These are phyloP conservation scores for Hymenoscyphus salicellus DNA, from an alignment of 2,329 filamentous ascomycete genomes.

Conservation along the genomic window DNA sequence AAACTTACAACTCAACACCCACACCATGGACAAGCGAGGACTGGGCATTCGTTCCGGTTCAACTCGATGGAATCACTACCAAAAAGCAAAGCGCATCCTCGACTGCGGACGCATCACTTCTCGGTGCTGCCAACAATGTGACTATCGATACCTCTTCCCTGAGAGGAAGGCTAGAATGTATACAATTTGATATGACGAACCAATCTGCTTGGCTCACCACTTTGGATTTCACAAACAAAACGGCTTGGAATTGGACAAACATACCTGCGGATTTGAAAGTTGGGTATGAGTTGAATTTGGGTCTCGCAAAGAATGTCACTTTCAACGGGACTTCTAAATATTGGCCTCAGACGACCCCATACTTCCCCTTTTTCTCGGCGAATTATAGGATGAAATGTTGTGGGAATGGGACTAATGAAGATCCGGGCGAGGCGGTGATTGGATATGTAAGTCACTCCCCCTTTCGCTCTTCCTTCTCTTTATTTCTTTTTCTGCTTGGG, in stretches of 20 bases:
- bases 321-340: constrained; percentile 2
- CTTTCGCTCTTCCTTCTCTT: too few relatives aligned
- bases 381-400: constrained; percentile 16
- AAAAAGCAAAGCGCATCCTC: neutral
- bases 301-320: constrained; percentile 8
- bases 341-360: constrained; percentile 11
- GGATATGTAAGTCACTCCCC: constrained; percentile 10
- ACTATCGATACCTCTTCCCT: constrained; percentile 16
- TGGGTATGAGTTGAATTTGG: constrained; percentile 20
- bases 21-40: constrained; percentile 18
- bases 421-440: constrained; percentile 11
- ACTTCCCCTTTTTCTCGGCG: constrained; percentile 15
- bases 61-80: neutral
- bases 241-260: constrained; percentile 12
- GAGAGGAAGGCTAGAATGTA: constrained; percentile 18
- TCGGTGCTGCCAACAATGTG: constrained; percentile 2
- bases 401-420: constrained; percentile 14
- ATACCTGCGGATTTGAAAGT: constrained; percentile 16
- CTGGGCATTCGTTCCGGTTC: constrained; percentile 17
- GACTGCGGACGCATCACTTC: neutral
- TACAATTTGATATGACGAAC: constrained; percentile 18
- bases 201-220: constrained; percentile 17
- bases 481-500: too few relatives aligned
- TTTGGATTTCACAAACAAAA: constrained; percentile 17
- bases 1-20: constrained; percentile 11